Evolutionary conservation across 441 rosid species (phyloP).

Genomic region (Corymbia citriodora): DNA sequence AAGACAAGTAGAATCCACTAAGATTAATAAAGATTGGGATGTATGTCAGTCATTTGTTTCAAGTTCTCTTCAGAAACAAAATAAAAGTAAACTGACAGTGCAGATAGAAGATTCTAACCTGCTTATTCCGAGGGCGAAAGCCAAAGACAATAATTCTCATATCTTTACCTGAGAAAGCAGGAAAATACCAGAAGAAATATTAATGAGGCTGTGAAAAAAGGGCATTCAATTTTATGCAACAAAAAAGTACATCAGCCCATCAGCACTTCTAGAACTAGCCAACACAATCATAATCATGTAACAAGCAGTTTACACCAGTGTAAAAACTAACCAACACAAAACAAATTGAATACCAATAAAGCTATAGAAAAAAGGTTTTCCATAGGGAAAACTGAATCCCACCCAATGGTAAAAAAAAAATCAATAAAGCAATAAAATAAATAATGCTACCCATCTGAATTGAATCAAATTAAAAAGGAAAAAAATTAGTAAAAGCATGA

Average conservation of each 20-base stretch:
- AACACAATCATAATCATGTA: not conserved
- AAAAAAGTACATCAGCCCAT: not conserved
- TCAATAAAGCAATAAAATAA: not conserved
- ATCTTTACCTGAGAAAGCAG: conserved; percentile 75
- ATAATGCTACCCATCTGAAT: not conserved
- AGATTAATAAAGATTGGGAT: not conserved
- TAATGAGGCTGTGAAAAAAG: not conserved
- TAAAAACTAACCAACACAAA: not conserved
- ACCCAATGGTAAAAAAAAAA: not conserved
- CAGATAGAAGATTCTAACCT: conserved; percentile 36
- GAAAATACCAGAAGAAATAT: not conserved
- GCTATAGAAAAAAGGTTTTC: not conserved
- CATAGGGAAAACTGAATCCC: not conserved
- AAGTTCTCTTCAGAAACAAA: not conserved
- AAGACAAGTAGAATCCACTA: not conserved
- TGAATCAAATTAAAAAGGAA: not conserved
- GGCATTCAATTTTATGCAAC: not conserved
- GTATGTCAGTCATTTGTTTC: not conserved
- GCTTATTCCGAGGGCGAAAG: conserved; percentile 84
- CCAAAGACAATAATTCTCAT: conserved; percentile 95
- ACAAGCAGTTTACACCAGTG: not conserved
- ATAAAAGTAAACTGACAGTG: not conserved
- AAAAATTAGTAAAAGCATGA: not conserved
- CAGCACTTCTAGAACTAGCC: not conserved
- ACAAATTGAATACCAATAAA: not conserved